These are phyloP conservation scores for Pestalotiopsis sp. DNA, from an alignment of 2,329 filamentous ascomycete genomes.

Conservation along the genomic window DNA sequence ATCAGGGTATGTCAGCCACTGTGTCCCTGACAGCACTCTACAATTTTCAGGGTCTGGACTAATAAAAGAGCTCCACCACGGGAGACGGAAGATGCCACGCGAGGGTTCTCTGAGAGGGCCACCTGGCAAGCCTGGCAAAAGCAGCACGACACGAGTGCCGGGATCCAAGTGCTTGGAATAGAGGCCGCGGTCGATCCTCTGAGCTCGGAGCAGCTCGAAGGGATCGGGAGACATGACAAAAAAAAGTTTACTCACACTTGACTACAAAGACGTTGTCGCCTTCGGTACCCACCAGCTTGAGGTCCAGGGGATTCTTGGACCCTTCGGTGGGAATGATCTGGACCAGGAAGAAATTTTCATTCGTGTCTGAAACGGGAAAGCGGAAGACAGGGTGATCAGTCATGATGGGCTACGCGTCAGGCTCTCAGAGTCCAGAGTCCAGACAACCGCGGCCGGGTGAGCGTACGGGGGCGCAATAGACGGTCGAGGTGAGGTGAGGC, in stretches of 20 bases:
- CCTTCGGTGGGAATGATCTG: constrained; percentile 53
- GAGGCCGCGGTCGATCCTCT: constrained; percentile 5
- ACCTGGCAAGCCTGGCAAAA: not conserved
- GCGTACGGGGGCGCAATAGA: not conserved
- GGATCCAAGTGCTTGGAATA: constrained; percentile 1
- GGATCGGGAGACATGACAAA: not conserved
- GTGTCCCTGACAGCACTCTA: not conserved
- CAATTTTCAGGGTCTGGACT: constrained; percentile 8
- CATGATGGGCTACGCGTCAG: not conserved
- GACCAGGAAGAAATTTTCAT: constrained; percentile 60
- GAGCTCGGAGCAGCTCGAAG: not conserved
- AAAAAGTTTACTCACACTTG: constrained; percentile 50
- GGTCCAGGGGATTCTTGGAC: constrained; percentile 55
- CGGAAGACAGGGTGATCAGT: constrained; percentile 48
- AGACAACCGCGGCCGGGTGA: not conserved
- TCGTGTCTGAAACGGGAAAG: constrained; percentile 57
- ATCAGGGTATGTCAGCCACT: constrained; percentile 17
- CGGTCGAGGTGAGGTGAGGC: not conserved
- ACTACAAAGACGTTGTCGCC: constrained; percentile 61
- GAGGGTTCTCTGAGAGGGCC: not conserved
- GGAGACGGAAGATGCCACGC: not conserved
- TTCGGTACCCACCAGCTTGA: constrained; percentile 71
- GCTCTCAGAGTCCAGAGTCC: too few species aligned
- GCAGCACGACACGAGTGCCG: constrained; percentile 23
- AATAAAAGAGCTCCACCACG: constrained; percentile 14